phyloP scores from a whole-genome alignment of 1,284 basidiomycete species.

The Entoloma clypeatum region DNA sequence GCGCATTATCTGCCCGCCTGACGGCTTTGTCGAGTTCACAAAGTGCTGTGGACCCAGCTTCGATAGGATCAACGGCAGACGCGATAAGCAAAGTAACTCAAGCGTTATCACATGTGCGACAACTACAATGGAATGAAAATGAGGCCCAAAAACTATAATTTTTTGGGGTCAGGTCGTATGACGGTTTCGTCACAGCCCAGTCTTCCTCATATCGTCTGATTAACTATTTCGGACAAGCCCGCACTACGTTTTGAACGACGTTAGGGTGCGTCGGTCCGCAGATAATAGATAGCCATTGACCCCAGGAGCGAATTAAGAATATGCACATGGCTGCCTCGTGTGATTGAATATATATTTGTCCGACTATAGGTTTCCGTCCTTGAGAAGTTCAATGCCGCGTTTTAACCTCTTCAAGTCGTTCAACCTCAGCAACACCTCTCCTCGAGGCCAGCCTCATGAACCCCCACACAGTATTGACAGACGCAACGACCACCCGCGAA shows the following conservation, averaged over 20 bases:
- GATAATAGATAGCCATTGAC: no score
- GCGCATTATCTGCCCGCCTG: constrained; percentile 50
- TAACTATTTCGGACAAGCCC: not conserved
- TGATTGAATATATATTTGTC: no score
- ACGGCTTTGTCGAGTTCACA: constrained; percentile 38
- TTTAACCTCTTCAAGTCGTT: constrained; percentile 26
- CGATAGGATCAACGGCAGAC: constrained; percentile 62
- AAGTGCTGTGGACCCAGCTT: constrained; percentile 40
- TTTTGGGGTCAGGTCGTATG: not conserved
- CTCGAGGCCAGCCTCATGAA: not conserved
- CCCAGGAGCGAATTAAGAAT: no score
- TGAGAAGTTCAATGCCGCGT: constrained; percentile 25
- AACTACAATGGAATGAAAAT: constrained; percentile 45
- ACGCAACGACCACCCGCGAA: not conserved
- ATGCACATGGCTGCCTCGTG: no score
- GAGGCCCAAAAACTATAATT: constrained; percentile 19
- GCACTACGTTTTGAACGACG: no score
- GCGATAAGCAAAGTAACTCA: constrained; percentile 63
- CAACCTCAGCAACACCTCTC: not conserved
- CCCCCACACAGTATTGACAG: no score
- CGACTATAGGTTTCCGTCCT: no score
- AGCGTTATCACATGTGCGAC: constrained; percentile 57
- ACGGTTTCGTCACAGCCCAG: not conserved
- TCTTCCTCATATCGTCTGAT: not conserved
- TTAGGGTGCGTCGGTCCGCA: no score